Conservation (phyloP, 441 rosid genomes). For the Erodium texanum region DNA sequence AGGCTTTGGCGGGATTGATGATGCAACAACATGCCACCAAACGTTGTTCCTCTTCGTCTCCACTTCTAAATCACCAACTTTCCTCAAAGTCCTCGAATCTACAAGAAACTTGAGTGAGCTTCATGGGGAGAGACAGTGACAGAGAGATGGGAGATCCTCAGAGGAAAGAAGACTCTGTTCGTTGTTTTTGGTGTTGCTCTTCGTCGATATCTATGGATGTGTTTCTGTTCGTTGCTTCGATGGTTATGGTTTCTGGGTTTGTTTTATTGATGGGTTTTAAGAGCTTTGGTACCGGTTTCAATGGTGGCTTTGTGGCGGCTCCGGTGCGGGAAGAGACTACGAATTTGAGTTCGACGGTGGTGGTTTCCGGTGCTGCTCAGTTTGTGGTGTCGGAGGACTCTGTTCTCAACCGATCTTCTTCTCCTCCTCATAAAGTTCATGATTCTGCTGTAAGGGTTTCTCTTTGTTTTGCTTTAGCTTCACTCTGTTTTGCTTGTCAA, state of each 20-base stretch:
- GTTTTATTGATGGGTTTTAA: constrained; percentile 33
- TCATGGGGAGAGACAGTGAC: background rate
- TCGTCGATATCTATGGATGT: constrained; percentile 28
- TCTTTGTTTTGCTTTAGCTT: background rate
- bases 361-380: constrained; percentile 10
- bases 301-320: constrained; percentile 4
- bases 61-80: too few relatives aligned
- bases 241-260: constrained; percentile 21
- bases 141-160: constrained; percentile 27
- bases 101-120: background rate
- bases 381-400: background rate
- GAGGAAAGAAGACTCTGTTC: constrained; percentile 24
- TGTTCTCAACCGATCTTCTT: background rate
- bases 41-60: too few relatives aligned
- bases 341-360: background rate
- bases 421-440: background rate
- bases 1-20: too few relatives aligned
- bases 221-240: constrained; percentile 36
- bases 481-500: too few relatives aligned
- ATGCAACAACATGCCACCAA: too few relatives aligned
- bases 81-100: too few relatives aligned
- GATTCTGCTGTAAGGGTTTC: constrained; percentile 1
- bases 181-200: constrained; percentile 17
- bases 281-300: background rate
- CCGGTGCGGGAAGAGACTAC: background rate